Conservation (phyloP, 805 yeast genomes). For the Brettanomyces nanus region DNA sequence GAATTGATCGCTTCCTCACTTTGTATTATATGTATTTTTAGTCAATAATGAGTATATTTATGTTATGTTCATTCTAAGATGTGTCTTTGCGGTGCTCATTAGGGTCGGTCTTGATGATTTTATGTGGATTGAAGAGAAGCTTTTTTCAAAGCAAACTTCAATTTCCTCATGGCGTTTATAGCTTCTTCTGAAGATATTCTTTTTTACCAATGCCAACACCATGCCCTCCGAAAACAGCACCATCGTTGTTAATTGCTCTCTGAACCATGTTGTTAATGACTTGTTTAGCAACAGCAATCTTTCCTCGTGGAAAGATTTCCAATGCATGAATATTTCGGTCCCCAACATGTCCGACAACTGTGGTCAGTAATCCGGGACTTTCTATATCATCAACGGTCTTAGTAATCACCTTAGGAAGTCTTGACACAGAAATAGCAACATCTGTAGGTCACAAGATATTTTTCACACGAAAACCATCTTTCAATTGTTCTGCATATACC, state of each 20-base stretch:
- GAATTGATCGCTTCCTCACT: too few relatives aligned
- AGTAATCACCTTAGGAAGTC: slow-evolving; percentile 49
- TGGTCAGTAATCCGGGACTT: slow-evolving; percentile 40
- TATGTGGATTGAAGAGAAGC: slow-evolving; percentile 67
- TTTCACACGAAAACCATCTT: too few relatives aligned
- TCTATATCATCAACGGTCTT: slow-evolving; percentile 57
- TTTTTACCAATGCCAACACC: slow-evolving; percentile 80
- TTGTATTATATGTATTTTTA: too few relatives aligned
- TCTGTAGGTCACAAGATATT: slow-evolving; percentile 85
- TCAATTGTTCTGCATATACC: too few relatives aligned
- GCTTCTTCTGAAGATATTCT: slow-evolving; percentile 51
- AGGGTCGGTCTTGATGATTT: slow-evolving; percentile 64
- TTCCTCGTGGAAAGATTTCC: slow-evolving; percentile 46
- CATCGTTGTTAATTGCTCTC: slow-evolving; percentile 60
- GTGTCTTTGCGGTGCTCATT: slow-evolving; percentile 12
- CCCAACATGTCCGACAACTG: slow-evolving; percentile 71
- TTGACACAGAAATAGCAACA: slow-evolving; percentile 73
- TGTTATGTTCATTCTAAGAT: too few relatives aligned
- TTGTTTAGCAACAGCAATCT: slow-evolving; percentile 35
- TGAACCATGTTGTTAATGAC: slow-evolving; percentile 55
- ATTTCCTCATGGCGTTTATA: slow-evolving; percentile 58
- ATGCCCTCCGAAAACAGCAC: slow-evolving; percentile 81
- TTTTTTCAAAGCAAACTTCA: slow-evolving; percentile 62
- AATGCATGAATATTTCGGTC: slow-evolving; percentile 76
- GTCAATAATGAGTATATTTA: too few relatives aligned